phyloP scores from a whole-genome alignment of 306 rosid species.

The Canavalia ensiformis region DNA sequence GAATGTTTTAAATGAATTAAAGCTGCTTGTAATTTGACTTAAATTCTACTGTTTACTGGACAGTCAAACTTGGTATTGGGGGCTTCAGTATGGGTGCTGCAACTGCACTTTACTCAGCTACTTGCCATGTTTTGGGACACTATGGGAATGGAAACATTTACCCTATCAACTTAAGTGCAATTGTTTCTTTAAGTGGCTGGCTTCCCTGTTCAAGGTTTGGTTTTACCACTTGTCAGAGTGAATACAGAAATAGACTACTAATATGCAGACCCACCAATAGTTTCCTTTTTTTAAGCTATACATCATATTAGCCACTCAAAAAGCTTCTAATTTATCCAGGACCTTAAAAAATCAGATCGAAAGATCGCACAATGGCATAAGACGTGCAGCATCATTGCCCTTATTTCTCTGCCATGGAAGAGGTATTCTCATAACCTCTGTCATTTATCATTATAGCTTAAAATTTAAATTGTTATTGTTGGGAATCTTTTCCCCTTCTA shows the following conservation, averaged over 20 bases:
- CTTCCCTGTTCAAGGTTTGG: slow-evolving; percentile 96
- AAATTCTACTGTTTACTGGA: slow-evolving; percentile 35
- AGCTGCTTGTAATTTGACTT: slow-evolving; percentile 39
- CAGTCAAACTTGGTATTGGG: slow-evolving; percentile 95
- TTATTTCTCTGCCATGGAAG: slow-evolving; percentile 83
- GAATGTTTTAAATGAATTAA: slow-evolving; percentile 32
- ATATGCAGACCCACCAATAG: slow-evolving; percentile 30
- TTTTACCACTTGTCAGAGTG: slow-evolving; percentile 41
- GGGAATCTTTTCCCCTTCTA: background rate
- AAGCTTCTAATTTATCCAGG: slow-evolving; percentile 56
- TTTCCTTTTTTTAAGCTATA: slow-evolving; percentile 33
- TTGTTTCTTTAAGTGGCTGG: slow-evolving; percentile 96
- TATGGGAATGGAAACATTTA: slow-evolving; percentile 85
- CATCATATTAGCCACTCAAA: slow-evolving; percentile 34
- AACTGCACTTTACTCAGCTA: slow-evolving; percentile 90
- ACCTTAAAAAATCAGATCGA: slow-evolving; percentile 72
- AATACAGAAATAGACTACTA: slow-evolving; percentile 33
- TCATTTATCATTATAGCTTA: slow-evolving; percentile 35
- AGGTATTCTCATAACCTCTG: slow-evolving; percentile 64
- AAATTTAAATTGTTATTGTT: slow-evolving; percentile 3
- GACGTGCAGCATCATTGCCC: slow-evolving; percentile 86
- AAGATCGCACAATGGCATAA: slow-evolving; percentile 69
- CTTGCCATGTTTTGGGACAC: slow-evolving; percentile 74
- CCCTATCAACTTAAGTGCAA: slow-evolving; percentile 75
- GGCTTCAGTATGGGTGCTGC: slow-evolving; percentile 99